Base-by-base conservation (phyloP, 2,329 filamentous ascomycete species). In the Beauveria varroae region DNA sequence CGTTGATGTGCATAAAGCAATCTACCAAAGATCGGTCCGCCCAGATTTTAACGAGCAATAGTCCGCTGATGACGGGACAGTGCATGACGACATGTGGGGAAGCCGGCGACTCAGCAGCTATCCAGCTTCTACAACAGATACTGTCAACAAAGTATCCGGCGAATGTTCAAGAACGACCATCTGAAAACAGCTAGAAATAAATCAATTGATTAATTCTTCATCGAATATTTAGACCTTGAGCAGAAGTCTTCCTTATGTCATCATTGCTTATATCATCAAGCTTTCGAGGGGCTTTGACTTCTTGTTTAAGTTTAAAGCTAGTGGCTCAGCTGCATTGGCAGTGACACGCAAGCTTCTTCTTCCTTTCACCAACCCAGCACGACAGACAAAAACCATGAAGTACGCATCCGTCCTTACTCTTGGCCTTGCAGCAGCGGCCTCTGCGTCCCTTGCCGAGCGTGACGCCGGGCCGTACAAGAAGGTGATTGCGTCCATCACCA, bases 401-500 rank as follows among this genome's bases (percentile, higher is more conserved):
- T 54, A 26, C 57, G 14, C 26, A n/a, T 20, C 57, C 8, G 22
- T 46, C n/a, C 20, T 60, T 2, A 47, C 20, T n/a, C n/a, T 62
- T 16, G 30, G 40, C 53, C 60, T 62, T 41, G 54, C 41, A 8
- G 46, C 34, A n/a, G 30, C 57, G 5, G 49, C 60, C 37, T 58
- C 60, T 5, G 54, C 60, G 8, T 37, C 54, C 3, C n/a, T 62
- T 46, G 60, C 10, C 14, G 54, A 52, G 54, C 60, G 60, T 47
- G 60, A 62, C 49, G 20, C 60, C 20, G 54, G 26, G 20, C 47
- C 60, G 3, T 62, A 62, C 55, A 37, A 62, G 26, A 55, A 40
- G 18, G 49, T 62, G n/a, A 28, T 62, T 18, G n/a, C 49, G 20
- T 54, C 49, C 60, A 58, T 62, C 60, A 58, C 54, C 54, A 30